phyloP scores from a whole-genome alignment of 75 land plant genomes.

The Pinus albicaulis region DNA sequence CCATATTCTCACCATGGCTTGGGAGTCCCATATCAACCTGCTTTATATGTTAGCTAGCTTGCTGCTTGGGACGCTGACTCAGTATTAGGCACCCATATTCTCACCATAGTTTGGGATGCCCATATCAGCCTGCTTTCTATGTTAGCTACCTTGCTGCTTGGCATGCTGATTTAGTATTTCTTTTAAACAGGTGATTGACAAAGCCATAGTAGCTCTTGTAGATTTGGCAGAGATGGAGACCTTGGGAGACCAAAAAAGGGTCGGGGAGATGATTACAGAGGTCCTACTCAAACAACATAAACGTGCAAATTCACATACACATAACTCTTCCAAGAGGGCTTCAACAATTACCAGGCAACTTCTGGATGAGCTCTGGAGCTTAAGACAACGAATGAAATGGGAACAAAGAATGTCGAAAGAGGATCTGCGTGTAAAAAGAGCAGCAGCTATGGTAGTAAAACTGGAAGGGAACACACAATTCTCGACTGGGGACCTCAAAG shows the following conservation, averaged over 20 bases:
- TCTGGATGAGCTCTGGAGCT: constrained; percentile 22
- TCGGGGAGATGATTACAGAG: constrained; percentile 47
- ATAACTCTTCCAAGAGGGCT: constrained; percentile 2
- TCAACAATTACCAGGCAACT: constrained; percentile 9
- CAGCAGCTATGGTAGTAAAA: constrained; percentile 31
- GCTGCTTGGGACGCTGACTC: background rate
- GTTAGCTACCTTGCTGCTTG: background rate
- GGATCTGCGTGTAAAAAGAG: constrained; percentile 34
- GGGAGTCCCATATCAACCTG: background rate
- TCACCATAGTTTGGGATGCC: too few species aligned
- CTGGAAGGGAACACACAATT: constrained; percentile 56
- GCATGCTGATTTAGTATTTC: constrained; percentile 4
- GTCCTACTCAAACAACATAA: constrained; percentile 25
- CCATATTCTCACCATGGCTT: too few species aligned
- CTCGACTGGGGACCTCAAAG: constrained; percentile 46
- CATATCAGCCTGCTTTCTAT: background rate
- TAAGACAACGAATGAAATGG: constrained; percentile 22
- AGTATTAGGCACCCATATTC: background rate
- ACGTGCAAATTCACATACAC: constrained; percentile 10
- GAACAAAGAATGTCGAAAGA: constrained; percentile 40
- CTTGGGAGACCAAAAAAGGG: constrained; percentile 21
- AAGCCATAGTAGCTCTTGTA: constrained; percentile 24
- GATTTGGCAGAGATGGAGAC: constrained; percentile 62
- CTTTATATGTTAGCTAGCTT: background rate
- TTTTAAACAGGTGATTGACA: constrained; percentile 42